Percentiles rank a stretch among this genome's conserved stretches.
phyloP scores from a whole-genome alignment of 345 rosid genomes.

The Laguncularia racemosa region DNA sequence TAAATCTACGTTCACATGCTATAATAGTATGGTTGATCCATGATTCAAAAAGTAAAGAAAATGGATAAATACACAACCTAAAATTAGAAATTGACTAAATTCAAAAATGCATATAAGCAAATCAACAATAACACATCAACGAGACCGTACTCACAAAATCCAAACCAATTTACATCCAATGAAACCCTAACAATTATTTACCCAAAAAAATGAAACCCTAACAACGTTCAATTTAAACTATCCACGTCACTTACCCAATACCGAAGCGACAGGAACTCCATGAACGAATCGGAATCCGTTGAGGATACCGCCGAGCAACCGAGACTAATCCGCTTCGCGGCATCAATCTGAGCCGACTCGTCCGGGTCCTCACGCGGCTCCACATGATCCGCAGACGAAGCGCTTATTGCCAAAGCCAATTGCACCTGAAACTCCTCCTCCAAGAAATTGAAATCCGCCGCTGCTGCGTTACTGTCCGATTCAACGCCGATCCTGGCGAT shows the following conservation, averaged over 20 bases:
- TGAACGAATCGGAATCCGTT: constrained; percentile 31
- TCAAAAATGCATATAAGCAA: too few species aligned
- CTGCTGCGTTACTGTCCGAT: constrained; percentile 29
- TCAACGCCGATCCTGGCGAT: constrained; percentile 49
- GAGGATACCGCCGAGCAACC: constrained; percentile 52
- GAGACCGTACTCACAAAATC: too few species aligned
- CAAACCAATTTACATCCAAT: constrained; percentile 5
- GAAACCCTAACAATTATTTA: not conserved
- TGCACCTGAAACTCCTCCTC: constrained; percentile 97
- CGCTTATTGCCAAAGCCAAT: constrained; percentile 91
- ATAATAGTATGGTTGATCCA: too few species aligned
- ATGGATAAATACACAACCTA: too few species aligned
- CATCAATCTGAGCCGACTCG: constrained; percentile 91
- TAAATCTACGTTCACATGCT: too few species aligned
- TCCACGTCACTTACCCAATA: constrained; percentile 58
- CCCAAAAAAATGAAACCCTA: not conserved
- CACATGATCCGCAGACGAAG: constrained; percentile 58
- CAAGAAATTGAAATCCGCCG: constrained; percentile 57
- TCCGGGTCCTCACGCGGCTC: constrained; percentile 49
- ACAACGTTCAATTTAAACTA: constrained; percentile 1
- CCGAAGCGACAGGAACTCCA: constrained; percentile 66
- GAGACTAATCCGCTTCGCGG: constrained; percentile 92
- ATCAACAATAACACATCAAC: too few species aligned
- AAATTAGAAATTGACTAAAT: too few species aligned
- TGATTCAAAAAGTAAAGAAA: too few species aligned